Base-by-base conservation (phyloP, 305 asterid species). In the Andrographis paniculata region DNA sequence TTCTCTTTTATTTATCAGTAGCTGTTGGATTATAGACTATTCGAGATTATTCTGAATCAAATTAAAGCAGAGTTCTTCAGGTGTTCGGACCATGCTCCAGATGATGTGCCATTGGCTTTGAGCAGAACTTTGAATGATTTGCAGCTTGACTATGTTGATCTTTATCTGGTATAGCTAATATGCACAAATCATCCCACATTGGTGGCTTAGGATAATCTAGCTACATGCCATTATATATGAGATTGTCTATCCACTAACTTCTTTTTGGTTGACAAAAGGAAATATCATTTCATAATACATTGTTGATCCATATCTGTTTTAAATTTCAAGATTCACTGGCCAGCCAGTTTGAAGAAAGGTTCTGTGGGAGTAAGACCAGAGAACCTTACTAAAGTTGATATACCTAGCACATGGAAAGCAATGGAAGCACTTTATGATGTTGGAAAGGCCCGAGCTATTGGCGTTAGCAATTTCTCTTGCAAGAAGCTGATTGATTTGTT, bases 321-420 rank as follows among this genome's bases (percentile, higher is more conserved):
- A n/a, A n/a, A 40, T 53, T 15, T 52, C 56, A 54, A 84, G 95
- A 72, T 84, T 43, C 95, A 84, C 44, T 84, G 95, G 95, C 93
- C 95, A 38, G 89, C 67, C 37, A 61, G 74, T 49, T 49, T 70
- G 77, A 84, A 74, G 70, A 77, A 69, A 53, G 86, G 67, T 0
- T 55, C 83, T 7, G 59, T 43, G 3, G 64, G 57, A 28, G 67
- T 68, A 42, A 39, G 48, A 6, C 82, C 81, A 15, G 84, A 73
- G 63, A 76, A 73, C 43, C 73, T 76, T 19, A 52, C 51, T 40
- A 69, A 66, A 42, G 49, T 61, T 8, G 80, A 80, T 61, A 69
- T 84, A 59, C 86, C 84, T 2, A 50, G 73, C 50, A 78, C 86
- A 14, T 84, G 95, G 95, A 44, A 20, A 56, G 86, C 88, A 17